Evolutionary conservation across 306 rosid genomes (phyloP).

Genomic region (Rosa lucieae): DNA sequence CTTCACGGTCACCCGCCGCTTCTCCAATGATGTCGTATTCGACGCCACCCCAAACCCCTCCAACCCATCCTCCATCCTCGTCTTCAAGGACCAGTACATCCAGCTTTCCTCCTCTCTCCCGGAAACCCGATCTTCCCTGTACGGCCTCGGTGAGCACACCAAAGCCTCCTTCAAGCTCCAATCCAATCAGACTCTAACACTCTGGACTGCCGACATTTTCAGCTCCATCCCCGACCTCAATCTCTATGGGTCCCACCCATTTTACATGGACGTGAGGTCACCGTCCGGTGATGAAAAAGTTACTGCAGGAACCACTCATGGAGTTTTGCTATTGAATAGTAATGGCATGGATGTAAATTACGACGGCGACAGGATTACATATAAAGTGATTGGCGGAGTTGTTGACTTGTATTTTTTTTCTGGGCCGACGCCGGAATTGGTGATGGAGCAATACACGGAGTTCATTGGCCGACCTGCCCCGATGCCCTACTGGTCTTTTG

Average conservation of each 20-base stretch:
- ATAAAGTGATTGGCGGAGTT: conserved; percentile 73
- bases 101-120: conserved; percentile 75
- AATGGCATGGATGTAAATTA: conserved; percentile 81
- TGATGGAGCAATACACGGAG: conserved; percentile 73
- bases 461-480: conserved; percentile 81
- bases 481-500: conserved; percentile 91
- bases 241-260: conserved; percentile 87
- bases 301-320: conserved; percentile 58
- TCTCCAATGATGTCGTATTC: conserved; percentile 58
- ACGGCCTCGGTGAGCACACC: conserved; percentile 80
- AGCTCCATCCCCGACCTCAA: conserved; percentile 51
- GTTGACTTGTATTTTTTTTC: conserved; percentile 68
- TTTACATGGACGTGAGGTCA: conserved; percentile 70
- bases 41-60: conserved; percentile 42
- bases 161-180: conserved; percentile 58
- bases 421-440: conserved; percentile 67
- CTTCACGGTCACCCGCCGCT: conserved; percentile 59
- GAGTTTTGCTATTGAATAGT: conserved; percentile 68
- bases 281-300: conserved; percentile 41
- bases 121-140: conserved; percentile 43
- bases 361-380: conserved; percentile 59
- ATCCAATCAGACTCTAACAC: conserved; percentile 47
- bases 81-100: conserved; percentile 75
- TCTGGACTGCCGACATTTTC: conserved; percentile 58
- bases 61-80: conserved; percentile 39